A percentile compares a stretch with the other conserved stretches of the same genome.
phyloP scores from a whole-genome alignment of 495 filamentous ascomycete genomes.

The Umbilicaria muhlenbergii region DNA sequence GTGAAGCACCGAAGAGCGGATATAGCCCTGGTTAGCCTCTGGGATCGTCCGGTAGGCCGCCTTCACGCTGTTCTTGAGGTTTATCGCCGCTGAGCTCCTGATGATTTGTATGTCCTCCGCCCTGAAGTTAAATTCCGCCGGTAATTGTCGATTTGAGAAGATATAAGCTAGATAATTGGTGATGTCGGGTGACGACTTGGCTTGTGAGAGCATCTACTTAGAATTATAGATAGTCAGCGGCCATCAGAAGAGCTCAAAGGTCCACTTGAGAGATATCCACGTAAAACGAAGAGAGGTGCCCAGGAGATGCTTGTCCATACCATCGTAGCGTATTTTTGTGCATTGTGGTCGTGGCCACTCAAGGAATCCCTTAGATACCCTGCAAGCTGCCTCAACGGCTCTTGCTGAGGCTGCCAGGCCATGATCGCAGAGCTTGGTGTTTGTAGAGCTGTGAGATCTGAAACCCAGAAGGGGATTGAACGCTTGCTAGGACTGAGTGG shows the following conservation, averaged over 20 bases:
- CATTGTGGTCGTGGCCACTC: slow-evolving; percentile 57
- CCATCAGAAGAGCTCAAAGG: slow-evolving; percentile 3
- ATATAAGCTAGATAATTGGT: slow-evolving; percentile 94
- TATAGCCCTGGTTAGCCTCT: slow-evolving; percentile 49
- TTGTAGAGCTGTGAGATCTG: not conserved
- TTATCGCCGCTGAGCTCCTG: slow-evolving; percentile 73
- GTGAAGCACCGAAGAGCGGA: slow-evolving; percentile 61
- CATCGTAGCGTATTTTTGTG: slow-evolving; percentile 70
- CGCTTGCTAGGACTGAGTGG: not conserved
- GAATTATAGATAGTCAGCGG: too few relatives aligned
- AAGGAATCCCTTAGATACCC: slow-evolving; percentile 84
- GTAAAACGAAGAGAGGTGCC: not conserved
- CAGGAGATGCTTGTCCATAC: slow-evolving; percentile 28
- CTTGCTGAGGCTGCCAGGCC: slow-evolving; percentile 85
- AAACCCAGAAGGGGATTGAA: not conserved
- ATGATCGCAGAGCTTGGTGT: slow-evolving; percentile 18
- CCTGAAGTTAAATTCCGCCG: slow-evolving; percentile 39
- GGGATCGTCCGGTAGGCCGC: slow-evolving; percentile 54
- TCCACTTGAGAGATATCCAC: not conserved
- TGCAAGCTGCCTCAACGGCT: slow-evolving; percentile 75
- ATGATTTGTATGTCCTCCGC: slow-evolving; percentile 48
- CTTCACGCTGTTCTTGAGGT: slow-evolving; percentile 87
- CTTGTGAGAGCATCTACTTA: slow-evolving; percentile 79
- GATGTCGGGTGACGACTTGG: slow-evolving; percentile 80
- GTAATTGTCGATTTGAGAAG: slow-evolving; percentile 52